phyloP scores from a whole-genome alignment of 1,284 basidiomycete genomes.

The Chalciporus sp. region DNA sequence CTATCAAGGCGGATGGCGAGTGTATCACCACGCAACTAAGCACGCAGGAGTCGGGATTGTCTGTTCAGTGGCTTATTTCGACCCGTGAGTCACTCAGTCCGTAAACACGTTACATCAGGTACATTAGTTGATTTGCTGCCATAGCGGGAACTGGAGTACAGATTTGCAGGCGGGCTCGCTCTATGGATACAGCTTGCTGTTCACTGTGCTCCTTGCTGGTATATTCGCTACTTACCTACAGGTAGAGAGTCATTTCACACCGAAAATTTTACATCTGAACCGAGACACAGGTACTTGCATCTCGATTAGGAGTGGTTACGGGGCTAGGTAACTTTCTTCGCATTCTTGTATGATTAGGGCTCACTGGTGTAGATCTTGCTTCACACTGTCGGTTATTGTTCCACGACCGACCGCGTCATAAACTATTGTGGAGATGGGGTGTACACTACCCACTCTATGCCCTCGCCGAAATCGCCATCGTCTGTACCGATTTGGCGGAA shows the following conservation, averaged over 20 bases:
- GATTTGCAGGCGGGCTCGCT: constrained; percentile 62
- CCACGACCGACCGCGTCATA: constrained; percentile 52
- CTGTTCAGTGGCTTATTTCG: constrained; percentile 57
- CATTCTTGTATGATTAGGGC: background rate
- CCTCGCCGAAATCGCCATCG: constrained; percentile 67
- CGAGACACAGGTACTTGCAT: constrained; percentile 43
- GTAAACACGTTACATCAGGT: background rate
- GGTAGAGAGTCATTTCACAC: constrained; percentile 24
- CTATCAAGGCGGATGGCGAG: constrained; percentile 20
- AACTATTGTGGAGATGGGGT: constrained; percentile 50
- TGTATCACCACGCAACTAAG: constrained; percentile 43
- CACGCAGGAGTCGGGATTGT: constrained; percentile 53
- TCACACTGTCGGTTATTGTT: constrained; percentile 59
- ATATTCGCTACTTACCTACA: constrained; percentile 67
- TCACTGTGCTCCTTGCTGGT: constrained; percentile 71
- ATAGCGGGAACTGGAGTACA: constrained; percentile 60
- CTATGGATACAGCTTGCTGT: constrained; percentile 75
- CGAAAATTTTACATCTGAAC: constrained; percentile 1
- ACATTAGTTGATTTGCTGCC: background rate
- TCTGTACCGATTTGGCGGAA: constrained; percentile 61
- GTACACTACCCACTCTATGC: constrained; percentile 57
- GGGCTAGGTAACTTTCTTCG: constrained; percentile 42
- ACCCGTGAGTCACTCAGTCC: constrained; percentile 43
- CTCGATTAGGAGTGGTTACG: constrained; percentile 50
- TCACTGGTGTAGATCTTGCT: constrained; percentile 44